Evolutionary conservation across 2,329 filamentous ascomycete species (phyloP), one percentile per base, ranked within the genome.

Genomic region (Stagonosporopsis vannaccii): DNA sequence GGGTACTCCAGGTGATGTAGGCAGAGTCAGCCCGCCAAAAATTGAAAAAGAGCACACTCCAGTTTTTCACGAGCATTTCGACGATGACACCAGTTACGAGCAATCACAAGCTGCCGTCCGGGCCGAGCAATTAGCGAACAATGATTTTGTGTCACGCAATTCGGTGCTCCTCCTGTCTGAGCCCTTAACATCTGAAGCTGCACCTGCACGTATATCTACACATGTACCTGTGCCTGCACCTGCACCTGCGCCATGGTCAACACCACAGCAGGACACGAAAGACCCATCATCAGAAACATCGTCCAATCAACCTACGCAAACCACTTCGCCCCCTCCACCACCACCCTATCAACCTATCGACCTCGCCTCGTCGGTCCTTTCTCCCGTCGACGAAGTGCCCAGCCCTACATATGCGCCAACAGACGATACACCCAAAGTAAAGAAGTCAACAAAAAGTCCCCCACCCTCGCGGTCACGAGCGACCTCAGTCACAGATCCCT

Each of bases 11-110:
- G 58, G 52, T 9, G 65, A 69, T 6, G 17, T 65, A 19, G 72
- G 62, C 20, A 66, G 70, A 22, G 60, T 60, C 28, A 77, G 72
- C 42, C 74, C 74, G 6, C 68, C 66, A 0, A 77, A 75, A 59
- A 67, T 73, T 37, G 74, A 77, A 40, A 66, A 74, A 44, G 69
- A 80, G 49, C 82, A 87, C 64, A 85, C 84, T 1, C 85, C 86
- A 1, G 78, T 85, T 1, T 88, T 88, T 64, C 81, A 77, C 44
- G 86, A 88, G 65, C 81, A 87, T 65, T 85, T 88, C 51, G 83
- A 84, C 51, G 84, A 86, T 47, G 78, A 81, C 30, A 73, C 72
- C 3, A 77, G 76, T 48, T 72, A 73, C 30, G 71, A 75, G 32
- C 68, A 75, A 32, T 75, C 75, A 17, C 71, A 76, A 32, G 76